Conservation (phyloP, 2,329 filamentous ascomycete species). For the Xylaria sp. region DNA sequence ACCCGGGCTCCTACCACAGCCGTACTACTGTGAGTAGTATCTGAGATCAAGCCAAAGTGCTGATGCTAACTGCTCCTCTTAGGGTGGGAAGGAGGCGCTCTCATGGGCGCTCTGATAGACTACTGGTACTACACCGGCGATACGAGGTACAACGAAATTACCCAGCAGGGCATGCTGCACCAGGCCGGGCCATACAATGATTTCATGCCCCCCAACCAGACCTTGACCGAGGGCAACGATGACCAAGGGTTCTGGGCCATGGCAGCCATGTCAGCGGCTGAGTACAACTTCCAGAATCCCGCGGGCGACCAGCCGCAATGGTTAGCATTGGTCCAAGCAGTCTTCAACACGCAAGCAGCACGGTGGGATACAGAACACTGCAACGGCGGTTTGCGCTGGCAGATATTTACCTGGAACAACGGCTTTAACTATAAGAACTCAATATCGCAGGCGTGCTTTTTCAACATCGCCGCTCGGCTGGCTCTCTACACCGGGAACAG, state of each 20-base stretch:
- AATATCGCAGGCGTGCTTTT: conserved; percentile 68
- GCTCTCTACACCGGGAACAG: conserved; percentile 78
- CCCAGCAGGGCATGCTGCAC: conserved; percentile 70
- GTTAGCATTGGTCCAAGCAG: conserved; percentile 75
- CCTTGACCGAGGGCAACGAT: conserved; percentile 72
- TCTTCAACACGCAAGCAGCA: conserved; percentile 78
- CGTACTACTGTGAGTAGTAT: conserved; percentile 57
- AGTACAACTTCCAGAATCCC: conserved; percentile 70
- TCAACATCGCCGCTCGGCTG: conserved; percentile 68
- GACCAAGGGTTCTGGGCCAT: conserved; percentile 79
- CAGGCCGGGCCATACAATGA: conserved; percentile 76
- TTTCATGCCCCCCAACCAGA: conserved; percentile 79
- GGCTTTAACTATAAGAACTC: conserved; percentile 81
- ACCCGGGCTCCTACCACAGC: conserved; percentile 58
- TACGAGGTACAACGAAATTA: conserved; percentile 70
- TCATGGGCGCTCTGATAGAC: conserved; percentile 74
- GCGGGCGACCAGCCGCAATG: conserved; percentile 64
- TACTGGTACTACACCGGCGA: conserved; percentile 88
- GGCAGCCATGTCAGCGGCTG: conserved; percentile 72
- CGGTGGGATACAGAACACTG: conserved; percentile 75
- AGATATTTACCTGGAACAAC: conserved; percentile 82
- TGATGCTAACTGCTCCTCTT: conserved; percentile 16
- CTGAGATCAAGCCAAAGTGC: background rate
- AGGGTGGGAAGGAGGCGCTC: conserved; percentile 78
- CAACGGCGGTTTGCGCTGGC: conserved; percentile 80